A percentile compares a stretch with the other conserved stretches of the same genome.
These are phyloP conservation scores for Pyracantha coccinea DNA, from an alignment of 331 rosid genomes.

Conservation along the genomic window DNA sequence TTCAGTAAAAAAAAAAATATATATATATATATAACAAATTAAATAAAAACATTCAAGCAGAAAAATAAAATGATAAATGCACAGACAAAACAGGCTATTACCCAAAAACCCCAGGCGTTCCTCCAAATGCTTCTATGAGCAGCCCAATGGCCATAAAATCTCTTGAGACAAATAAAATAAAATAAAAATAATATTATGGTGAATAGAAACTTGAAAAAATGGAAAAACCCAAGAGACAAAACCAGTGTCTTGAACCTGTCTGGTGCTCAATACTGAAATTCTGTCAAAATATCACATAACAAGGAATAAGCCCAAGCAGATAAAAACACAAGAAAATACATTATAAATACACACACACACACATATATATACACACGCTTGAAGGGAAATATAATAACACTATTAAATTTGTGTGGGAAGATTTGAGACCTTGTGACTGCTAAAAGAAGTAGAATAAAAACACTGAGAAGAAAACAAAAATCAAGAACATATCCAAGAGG, in stretches of 20 bases:
- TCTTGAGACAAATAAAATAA: neutral
- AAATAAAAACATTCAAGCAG: slow-evolving; percentile 13
- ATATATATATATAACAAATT: slow-evolving; percentile 9
- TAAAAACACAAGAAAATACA: slow-evolving; percentile 25
- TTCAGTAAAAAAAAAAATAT: slow-evolving; percentile 8
- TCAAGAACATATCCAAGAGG: slow-evolving; percentile 52
- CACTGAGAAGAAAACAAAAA: slow-evolving; percentile 68
- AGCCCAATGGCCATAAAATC: slow-evolving; percentile 31
- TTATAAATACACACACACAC: neutral
- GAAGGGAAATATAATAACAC: neutral
- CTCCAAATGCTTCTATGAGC: slow-evolving; percentile 26
- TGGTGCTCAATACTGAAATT: slow-evolving; percentile 36
- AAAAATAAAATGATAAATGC: slow-evolving; percentile 12
- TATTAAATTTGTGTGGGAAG: slow-evolving; percentile 17
- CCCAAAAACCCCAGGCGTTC: slow-evolving; percentile 11
- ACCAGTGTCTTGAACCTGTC: slow-evolving; percentile 29
- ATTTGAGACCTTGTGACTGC: slow-evolving; percentile 25
- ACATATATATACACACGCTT: neutral
- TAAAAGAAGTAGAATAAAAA: slow-evolving; percentile 33
- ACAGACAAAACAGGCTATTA: slow-evolving; percentile 22
- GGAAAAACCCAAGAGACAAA: slow-evolving; percentile 34
- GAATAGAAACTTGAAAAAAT: slow-evolving; percentile 25
- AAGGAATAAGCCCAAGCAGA: slow-evolving; percentile 44
- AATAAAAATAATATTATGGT: neutral
- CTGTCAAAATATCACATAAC: slow-evolving; percentile 3